phyloP scores from a whole-genome alignment of 2,329 filamentous ascomycete genomes.

The Talaromyces verruculosus region DNA sequence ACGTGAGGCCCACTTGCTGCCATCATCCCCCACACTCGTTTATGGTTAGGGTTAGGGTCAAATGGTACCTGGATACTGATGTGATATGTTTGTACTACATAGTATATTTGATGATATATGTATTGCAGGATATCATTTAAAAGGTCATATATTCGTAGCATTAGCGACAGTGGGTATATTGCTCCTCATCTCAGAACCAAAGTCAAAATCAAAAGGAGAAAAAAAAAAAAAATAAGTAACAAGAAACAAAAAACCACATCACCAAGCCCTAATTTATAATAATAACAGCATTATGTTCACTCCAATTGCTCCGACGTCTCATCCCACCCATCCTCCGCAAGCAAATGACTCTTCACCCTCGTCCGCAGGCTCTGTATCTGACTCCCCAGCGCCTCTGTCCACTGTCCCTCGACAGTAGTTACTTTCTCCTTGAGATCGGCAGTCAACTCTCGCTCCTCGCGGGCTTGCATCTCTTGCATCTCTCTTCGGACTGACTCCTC shows the following conservation, averaged over 20 bases:
- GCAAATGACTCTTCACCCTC: conserved; percentile 69
- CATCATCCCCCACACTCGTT: no score
- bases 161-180: conserved; percentile 22
- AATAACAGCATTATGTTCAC: conserved; percentile 22
- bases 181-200: background rate
- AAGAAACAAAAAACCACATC: conserved; percentile 18
- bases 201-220: background rate
- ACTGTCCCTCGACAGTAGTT: conserved; percentile 83
- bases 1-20: conserved; percentile 12
- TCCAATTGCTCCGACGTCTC: conserved; percentile 61
- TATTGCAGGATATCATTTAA: background rate
- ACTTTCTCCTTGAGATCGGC: conserved; percentile 93
- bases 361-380: conserved; percentile 71
- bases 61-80: no score
- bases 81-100: no score
- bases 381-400: conserved; percentile 81
- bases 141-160: background rate
- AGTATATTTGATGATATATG: no score
- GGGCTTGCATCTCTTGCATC: conserved; percentile 59
- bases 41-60: no score
- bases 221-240: conserved; percentile 13
- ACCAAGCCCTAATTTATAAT: background rate
- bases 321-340: conserved; percentile 83
- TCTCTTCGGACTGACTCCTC: conserved; percentile 48
- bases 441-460: conserved; percentile 71